These are phyloP conservation scores for Olyra latifolia DNA, from an alignment of 176 grass and related monocot species.

Conservation along the genomic window DNA sequence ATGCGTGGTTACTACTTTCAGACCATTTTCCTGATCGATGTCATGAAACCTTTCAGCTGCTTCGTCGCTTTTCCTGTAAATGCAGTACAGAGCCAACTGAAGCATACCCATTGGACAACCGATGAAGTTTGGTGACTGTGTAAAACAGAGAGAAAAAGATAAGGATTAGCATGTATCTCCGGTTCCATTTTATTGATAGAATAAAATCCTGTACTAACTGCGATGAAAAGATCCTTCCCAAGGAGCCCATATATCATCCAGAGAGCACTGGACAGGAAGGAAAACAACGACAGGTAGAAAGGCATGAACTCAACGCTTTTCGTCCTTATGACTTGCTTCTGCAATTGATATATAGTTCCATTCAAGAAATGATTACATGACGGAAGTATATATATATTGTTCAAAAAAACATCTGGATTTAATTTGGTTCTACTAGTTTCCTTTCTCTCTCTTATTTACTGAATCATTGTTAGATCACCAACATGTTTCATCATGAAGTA, in stretches of 20 bases:
- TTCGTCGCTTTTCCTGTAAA: slow-evolving; percentile 52
- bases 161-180: background rate
- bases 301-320: slow-evolving; percentile 84
- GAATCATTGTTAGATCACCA: background rate
- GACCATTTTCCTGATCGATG: slow-evolving; percentile 40
- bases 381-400: background rate
- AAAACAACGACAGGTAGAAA: slow-evolving; percentile 72
- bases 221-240: slow-evolving; percentile 55
- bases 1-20: slow-evolving; percentile 9
- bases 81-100: slow-evolving; percentile 61
- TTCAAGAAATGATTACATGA: background rate
- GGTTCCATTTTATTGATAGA: background rate
- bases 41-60: slow-evolving; percentile 25
- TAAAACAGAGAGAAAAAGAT: background rate
- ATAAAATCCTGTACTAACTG: slow-evolving; percentile 15
- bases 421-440: background rate
- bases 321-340: slow-evolving; percentile 62
- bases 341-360: background rate
- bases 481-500: background rate
- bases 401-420: background rate
- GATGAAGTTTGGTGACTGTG: slow-evolving; percentile 70
- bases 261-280: slow-evolving; percentile 56
- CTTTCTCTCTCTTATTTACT: background rate
- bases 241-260: slow-evolving; percentile 71
- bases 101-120: slow-evolving; percentile 55